These are phyloP conservation scores for Hygrophorus russula DNA, from an alignment of 768 basidiomycete species.

Conservation along the genomic window DNA sequence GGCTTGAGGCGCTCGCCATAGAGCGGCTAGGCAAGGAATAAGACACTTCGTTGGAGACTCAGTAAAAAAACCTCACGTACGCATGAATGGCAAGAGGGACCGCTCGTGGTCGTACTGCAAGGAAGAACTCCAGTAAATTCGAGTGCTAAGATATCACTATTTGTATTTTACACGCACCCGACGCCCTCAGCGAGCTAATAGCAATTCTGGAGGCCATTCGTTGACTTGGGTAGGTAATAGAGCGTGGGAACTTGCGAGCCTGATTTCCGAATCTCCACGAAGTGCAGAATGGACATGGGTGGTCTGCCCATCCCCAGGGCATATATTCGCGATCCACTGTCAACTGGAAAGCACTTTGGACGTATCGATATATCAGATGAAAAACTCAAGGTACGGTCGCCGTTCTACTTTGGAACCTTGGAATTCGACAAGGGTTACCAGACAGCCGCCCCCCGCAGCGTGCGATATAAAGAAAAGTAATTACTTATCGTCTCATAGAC, in stretches of 20 bases:
- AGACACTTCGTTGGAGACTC: not conserved
- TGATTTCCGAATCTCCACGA: too few relatives aligned
- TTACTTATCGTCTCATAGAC: not conserved
- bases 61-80: not conserved
- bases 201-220: slow-evolving; percentile 64
- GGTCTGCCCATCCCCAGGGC: not conserved
- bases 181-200: slow-evolving; percentile 49
- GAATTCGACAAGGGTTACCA: not conserved
- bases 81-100: slow-evolving; percentile 1
- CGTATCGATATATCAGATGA: not conserved
- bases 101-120: not conserved
- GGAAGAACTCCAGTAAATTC: not conserved
- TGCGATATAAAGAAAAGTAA: slow-evolving; percentile 22
- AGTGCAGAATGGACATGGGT: too few relatives aligned
- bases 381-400: not conserved
- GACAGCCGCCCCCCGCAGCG: slow-evolving; percentile 3
- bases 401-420: not conserved
- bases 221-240: too few relatives aligned
- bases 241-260: too few relatives aligned
- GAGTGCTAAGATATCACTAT: not conserved
- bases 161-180: slow-evolving; percentile 31
- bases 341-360: not conserved
- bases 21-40: slow-evolving; percentile 37
- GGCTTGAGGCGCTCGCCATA: slow-evolving; percentile 48
- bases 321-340: not conserved